Percentiles rank a stretch among this genome's conserved stretches.
These are phyloP conservation scores for Adansonia gregorii DNA, from an alignment of 441 rosid species.

Conservation along the genomic window DNA sequence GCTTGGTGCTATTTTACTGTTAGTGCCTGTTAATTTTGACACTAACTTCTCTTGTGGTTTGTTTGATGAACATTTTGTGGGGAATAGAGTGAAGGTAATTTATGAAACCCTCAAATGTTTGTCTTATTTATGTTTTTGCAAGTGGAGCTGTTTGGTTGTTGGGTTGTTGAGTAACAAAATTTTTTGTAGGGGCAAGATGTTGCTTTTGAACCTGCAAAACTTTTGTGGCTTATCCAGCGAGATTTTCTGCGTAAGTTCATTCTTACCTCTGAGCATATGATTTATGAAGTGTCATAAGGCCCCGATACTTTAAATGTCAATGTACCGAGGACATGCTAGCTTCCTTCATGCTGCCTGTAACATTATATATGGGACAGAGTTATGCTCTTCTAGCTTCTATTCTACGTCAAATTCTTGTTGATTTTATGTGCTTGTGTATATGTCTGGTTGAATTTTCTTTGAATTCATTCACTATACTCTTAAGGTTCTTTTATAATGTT, in stretches of 20 bases:
- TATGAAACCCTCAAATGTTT: constrained; percentile 29
- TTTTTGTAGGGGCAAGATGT: constrained; percentile 86
- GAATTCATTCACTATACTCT: constrained; percentile 3
- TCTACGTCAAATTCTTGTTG: not conserved
- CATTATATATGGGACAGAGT: not conserved
- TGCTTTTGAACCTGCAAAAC: constrained; percentile 96
- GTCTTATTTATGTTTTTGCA: constrained; percentile 24
- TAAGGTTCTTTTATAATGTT: constrained; percentile 22
- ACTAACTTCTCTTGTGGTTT: constrained; percentile 49
- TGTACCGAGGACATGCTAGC: constrained; percentile 18
- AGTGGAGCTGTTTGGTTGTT: constrained; percentile 25
- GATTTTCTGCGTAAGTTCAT: constrained; percentile 90
- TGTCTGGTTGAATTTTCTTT: constrained; percentile 10
- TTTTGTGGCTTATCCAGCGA: constrained; percentile 99
- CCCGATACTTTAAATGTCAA: constrained; percentile 19
- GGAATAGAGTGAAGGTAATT: constrained; percentile 91
- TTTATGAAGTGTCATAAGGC: constrained; percentile 17
- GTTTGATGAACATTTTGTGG: constrained; percentile 40
- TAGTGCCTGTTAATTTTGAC: constrained; percentile 25
- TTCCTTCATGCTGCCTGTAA: constrained; percentile 11
- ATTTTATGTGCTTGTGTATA: not conserved
- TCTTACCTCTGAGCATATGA: constrained; percentile 12
- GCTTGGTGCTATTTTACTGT: constrained; percentile 25
- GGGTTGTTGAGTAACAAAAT: constrained; percentile 35
- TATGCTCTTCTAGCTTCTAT: not conserved